phyloP scores from a whole-genome alignment of 352 stramenopile genomes.

The Phytophthora kernoviae region DNA sequence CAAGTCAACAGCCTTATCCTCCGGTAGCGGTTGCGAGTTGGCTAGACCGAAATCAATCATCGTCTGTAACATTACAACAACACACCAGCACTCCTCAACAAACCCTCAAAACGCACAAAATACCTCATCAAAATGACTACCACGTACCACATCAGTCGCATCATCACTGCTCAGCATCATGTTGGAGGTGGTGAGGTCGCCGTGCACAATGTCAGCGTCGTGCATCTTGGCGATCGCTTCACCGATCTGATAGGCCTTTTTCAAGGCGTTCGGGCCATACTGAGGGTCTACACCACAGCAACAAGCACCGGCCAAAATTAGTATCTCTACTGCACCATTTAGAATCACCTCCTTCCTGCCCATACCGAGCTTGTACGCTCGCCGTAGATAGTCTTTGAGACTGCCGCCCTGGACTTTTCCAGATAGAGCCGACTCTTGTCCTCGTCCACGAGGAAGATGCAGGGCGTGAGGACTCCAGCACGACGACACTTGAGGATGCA shows the following conservation, averaged over 20 bases:
- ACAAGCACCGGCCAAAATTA: not conserved
- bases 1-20: slow-evolving; percentile 93
- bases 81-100: slow-evolving; percentile 3
- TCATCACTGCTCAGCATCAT: slow-evolving; percentile 87
- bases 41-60: slow-evolving; percentile 89
- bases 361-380: slow-evolving; percentile 56
- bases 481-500: slow-evolving; percentile 86
- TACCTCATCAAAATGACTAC: not conserved
- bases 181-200: slow-evolving; percentile 95
- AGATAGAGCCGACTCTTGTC: slow-evolving; percentile 68
- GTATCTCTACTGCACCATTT: no score
- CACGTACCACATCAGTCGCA: slow-evolving; percentile 65
- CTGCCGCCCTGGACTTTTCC: slow-evolving; percentile 70
- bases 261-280: slow-evolving; percentile 57
- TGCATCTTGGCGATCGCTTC: slow-evolving; percentile 92
- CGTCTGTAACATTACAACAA: slow-evolving; percentile 39
- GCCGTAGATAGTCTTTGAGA: slow-evolving; percentile 74
- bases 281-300: slow-evolving; percentile 36
- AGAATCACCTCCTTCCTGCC: no score
- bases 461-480: slow-evolving; percentile 69
- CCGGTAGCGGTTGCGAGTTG: slow-evolving; percentile 80
- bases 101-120: slow-evolving; percentile 1
- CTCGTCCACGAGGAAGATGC: slow-evolving; percentile 84
- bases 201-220: slow-evolving; percentile 92
- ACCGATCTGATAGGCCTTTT: slow-evolving; percentile 86